Conservation (phyloP, 345 rosid genomes). For the Xanthoceras sorbifolium region DNA sequence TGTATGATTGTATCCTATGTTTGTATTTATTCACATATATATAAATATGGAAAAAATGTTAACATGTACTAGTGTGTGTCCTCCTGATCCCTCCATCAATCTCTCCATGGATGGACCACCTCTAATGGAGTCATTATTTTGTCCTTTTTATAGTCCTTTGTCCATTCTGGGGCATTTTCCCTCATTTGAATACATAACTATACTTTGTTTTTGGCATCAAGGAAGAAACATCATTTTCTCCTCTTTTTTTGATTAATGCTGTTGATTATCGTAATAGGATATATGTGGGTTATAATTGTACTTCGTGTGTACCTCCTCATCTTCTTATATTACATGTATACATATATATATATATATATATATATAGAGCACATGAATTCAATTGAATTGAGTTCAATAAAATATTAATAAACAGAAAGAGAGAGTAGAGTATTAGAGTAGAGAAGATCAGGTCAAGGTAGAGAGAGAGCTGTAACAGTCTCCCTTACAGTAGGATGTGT, state of each 20-base stretch:
- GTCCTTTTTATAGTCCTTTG: slow-evolving; percentile 4
- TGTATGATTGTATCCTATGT: slow-evolving; percentile 33
- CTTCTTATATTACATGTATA: not conserved
- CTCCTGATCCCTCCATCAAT: not conserved
- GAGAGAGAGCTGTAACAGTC: slow-evolving; percentile 21
- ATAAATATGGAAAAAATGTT: too few relatives aligned
- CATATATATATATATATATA: not conserved
- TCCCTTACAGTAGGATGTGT: slow-evolving; percentile 28
- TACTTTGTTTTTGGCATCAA: too few relatives aligned
- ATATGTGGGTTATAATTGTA: not conserved
- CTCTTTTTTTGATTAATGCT: too few relatives aligned
- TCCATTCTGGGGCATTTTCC: not conserved
- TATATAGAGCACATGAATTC: slow-evolving; percentile 3
- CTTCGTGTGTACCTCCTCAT: not conserved
- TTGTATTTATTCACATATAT: slow-evolving; percentile 4
- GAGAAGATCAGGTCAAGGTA: not conserved
- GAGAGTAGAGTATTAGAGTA: too few relatives aligned
- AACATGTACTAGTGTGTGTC: too few relatives aligned
- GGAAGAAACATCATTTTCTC: too few relatives aligned
- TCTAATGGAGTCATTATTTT: not conserved
- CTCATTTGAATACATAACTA: not conserved
- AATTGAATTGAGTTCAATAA: not conserved
- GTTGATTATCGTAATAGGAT: not conserved
- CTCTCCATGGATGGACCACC: slow-evolving; percentile 9
- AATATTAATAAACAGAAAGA: too few relatives aligned